Evolutionary conservation across 805 yeast species (phyloP).

Genomic region (Ascoidea rubescens): DNA sequence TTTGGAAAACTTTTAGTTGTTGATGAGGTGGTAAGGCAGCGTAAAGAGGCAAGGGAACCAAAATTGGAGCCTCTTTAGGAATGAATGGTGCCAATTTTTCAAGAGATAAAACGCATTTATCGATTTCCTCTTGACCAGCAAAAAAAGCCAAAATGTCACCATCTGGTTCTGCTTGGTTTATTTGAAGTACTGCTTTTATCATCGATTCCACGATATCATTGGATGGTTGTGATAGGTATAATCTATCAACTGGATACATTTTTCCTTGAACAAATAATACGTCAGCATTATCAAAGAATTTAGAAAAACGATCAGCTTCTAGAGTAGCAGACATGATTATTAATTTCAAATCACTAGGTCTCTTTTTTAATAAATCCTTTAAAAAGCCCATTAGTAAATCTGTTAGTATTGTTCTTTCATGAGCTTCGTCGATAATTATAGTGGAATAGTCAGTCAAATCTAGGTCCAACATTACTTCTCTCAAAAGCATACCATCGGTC

Average conservation of each 20-base stretch:
- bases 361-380: slow-evolving; percentile 43
- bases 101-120: slow-evolving; percentile 56
- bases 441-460: slow-evolving; percentile 52
- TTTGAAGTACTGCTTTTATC: slow-evolving; percentile 60
- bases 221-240: slow-evolving; percentile 45
- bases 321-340: slow-evolving; percentile 95
- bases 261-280: slow-evolving; percentile 82
- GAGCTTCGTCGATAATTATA: slow-evolving; percentile 89
- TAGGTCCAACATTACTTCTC: slow-evolving; percentile 77
- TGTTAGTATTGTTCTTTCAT: slow-evolving; percentile 87
- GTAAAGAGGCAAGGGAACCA: slow-evolving; percentile 74
- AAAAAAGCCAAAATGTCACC: slow-evolving; percentile 91
- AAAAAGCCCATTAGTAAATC: slow-evolving; percentile 84
- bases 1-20: slow-evolving; percentile 69
- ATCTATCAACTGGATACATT: slow-evolving; percentile 68
- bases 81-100: slow-evolving; percentile 47
- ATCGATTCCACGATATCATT: slow-evolving; percentile 79
- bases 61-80: slow-evolving; percentile 60
- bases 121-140: slow-evolving; percentile 97
- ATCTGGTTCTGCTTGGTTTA: slow-evolving; percentile 62
- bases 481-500: slow-evolving; percentile 93
- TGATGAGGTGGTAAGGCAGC: slow-evolving; percentile 84
- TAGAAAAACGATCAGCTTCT: slow-evolving; percentile 77
- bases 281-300: slow-evolving; percentile 70
- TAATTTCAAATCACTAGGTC: slow-evolving; percentile 43